Base-by-base conservation (phyloP, 148 eudicot species). In the Beta vulgaris region DNA sequence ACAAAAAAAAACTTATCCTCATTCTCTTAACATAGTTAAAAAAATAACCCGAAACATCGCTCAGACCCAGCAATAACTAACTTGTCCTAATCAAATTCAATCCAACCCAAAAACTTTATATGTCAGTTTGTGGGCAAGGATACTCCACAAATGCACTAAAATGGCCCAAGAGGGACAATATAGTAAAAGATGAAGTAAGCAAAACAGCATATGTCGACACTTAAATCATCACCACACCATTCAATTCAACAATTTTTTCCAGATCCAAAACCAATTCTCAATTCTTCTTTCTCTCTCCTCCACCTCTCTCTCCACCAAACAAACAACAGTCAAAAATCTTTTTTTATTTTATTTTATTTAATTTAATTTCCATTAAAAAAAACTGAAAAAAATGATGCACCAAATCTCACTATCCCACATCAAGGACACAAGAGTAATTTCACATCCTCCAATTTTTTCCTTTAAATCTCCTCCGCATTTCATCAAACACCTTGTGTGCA, bases 401-500 rank as follows among this genome's bases (percentile, higher is more conserved):
- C 75, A 62, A 70, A 64, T 70, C 35, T 61, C 71, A 62, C 28
- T 69, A 39, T 5, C 34, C 0, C 32, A 44, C 34, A 26, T 10
- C 23, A 76, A 72, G 76, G 80, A 36, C 73, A 76, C 26, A 29
- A 71, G 2, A 0, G 76, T 80, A 15, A 18, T 71, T 76, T 31
- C 72, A 31, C 51, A 28, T 0, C 43, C 53, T 11, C 21, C 28
- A n/a, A 35, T 12, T 14, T 29, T n/a, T 13, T 25, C 73, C 35
- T 81, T 73, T 65, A 81, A 68, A 59, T 67, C 71, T 15, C 39
- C 16, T 61, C 42, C 49, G 35, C 77, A 79, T 75, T 82, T 83
- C 80, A 68, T 67, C 74, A 61, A 77, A 72, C 80, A 72, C 82
- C 77, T 82, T 73, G 69, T 75, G 40, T 72, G 79, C 80, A 81